phyloP scores from a whole-genome alignment of 139 green algal species.

The Coelastrella sp. region DNA sequence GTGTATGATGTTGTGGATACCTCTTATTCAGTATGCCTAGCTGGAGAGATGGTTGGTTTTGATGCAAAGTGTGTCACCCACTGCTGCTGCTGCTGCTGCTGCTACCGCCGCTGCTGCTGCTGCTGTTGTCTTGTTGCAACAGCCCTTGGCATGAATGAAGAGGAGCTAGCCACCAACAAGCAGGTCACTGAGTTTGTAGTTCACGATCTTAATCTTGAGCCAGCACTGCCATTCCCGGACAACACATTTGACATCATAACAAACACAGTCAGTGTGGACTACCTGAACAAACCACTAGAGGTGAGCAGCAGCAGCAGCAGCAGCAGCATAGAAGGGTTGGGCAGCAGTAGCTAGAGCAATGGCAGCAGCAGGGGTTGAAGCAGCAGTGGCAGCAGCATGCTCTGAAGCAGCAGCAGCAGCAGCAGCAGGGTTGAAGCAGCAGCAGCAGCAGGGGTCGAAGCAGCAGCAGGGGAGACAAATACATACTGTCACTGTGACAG shows the following conservation, averaged over 20 bases:
- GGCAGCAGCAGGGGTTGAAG: neutral
- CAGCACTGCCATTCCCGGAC: constrained; percentile 85
- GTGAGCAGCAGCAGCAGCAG: constrained; percentile 46
- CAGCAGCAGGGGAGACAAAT: too few species aligned
- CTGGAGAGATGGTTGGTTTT: too few species aligned
- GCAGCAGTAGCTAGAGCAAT: too few species aligned
- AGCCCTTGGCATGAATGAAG: constrained; percentile 88
- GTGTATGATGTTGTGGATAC: too few species aligned
- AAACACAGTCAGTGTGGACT: constrained; percentile 87
- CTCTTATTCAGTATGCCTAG: too few species aligned
- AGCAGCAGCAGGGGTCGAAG: neutral
- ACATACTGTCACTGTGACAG: too few species aligned
- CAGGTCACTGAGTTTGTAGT: constrained; percentile 75
- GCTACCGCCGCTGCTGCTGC: neutral
- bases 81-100: constrained; percentile 2
- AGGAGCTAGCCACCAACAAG: constrained; percentile 82
- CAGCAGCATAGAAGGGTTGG: too few species aligned
- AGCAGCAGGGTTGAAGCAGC: neutral
- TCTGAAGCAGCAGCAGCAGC: neutral
- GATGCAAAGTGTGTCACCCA: too few species aligned
- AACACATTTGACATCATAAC: constrained; percentile 83
- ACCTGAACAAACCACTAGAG: constrained; percentile 83
- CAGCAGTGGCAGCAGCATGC: neutral
- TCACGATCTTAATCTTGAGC: constrained; percentile 82
- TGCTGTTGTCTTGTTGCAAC: neutral